Conservation (phyloP, 129 eudicot species). For the Escallonia herrerae region DNA sequence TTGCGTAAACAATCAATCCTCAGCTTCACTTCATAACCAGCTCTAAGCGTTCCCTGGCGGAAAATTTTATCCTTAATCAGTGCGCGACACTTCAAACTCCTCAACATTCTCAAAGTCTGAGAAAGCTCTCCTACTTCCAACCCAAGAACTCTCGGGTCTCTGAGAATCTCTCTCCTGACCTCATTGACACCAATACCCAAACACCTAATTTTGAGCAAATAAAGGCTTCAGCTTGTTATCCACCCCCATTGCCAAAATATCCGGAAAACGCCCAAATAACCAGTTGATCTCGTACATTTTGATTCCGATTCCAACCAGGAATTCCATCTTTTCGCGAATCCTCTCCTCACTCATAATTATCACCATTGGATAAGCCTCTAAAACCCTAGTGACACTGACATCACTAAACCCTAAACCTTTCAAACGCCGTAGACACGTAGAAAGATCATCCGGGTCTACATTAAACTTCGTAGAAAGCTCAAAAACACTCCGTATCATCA, state of each 20-base stretch:
- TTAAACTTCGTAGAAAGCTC: conserved; percentile 51
- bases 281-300: conserved; percentile 35
- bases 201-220: conserved; percentile 48
- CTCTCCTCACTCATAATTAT: conserved; percentile 38
- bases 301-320: conserved; percentile 49
- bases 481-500: conserved; percentile 37
- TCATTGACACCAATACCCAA: conserved; percentile 43
- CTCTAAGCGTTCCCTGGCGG: conserved; percentile 53
- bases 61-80: conserved; percentile 50
- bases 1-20: conserved; percentile 72
- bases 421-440: conserved; percentile 34
- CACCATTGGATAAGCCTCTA: conserved; percentile 50
- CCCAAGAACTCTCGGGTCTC: conserved; percentile 58
- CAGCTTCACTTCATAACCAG: conserved; percentile 53
- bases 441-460: conserved; percentile 51
- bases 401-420: conserved; percentile 59
- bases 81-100: conserved; percentile 59
- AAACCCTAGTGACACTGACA: conserved; percentile 45
- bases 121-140: conserved; percentile 83
- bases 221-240: conserved; percentile 57
- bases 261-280: conserved; percentile 31
- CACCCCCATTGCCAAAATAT: conserved; percentile 41
- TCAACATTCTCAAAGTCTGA: conserved; percentile 53
- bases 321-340: conserved; percentile 32
- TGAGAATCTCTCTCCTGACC: conserved; percentile 45